Evolutionary conservation across 805 yeast genomes (phyloP), one percentile per base, ranked within the genome.

Genomic region (Schizosaccharomyces osmophilus): DNA sequence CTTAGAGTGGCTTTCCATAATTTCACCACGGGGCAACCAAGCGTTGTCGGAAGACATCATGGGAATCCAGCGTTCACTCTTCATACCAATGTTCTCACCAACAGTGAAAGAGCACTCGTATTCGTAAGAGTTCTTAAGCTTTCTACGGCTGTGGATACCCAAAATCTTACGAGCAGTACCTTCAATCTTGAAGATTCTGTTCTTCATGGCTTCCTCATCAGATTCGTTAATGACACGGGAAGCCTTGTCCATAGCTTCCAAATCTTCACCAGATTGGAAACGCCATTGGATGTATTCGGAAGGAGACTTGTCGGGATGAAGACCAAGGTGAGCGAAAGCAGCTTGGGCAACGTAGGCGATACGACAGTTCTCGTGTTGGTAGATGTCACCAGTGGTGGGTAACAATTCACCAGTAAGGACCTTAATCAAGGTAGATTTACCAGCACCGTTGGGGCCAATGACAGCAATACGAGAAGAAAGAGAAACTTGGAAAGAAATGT

Each of bases 211-310:
- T 77, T 84, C 82, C 82, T 89, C 97, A 79, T 93, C 98, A 71
- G 81, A 78, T 81, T 93, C 98, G 74, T 85, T 88, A 76, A 93
- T 88, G 77, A 84, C 90, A 82, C 98, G 87, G 77, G 94, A 87
- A 75, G 97, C 98, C 82, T 97, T 87, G 82, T 93, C 98, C 98
- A 93, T 93, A 79, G 98, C 93, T 82, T 93, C 98, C 82, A 98
- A 88, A 79, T 93, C 98, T 82, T 93, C 98, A 89, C 98, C 98
- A 75, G 98, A 93, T 82, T 93, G 98, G 97, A 90, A 93, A 85
- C 98, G 93, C 98, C 98, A 93, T 82, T 93, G 98, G 72, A 93
- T 93, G 82, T 93, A 93, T 82, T 93, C 98, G 73, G 97, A 88
- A 74, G 98, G 98, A 73, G 99, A 93, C 83, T 85, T 87, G 83